Conservation (phyloP, 306 rosid species). For the Citrullus mucosospermus region DNA sequence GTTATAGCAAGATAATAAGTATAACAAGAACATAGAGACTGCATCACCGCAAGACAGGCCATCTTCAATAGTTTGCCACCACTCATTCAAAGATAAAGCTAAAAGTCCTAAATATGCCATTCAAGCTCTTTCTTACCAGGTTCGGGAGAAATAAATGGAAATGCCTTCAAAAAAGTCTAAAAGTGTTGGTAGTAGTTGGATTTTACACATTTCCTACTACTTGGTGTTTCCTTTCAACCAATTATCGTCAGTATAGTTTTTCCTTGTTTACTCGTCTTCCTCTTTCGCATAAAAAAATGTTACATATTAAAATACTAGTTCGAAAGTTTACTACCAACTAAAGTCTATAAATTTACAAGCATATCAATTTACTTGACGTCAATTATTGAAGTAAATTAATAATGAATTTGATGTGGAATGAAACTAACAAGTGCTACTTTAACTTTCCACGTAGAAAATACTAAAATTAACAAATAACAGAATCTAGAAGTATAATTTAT, state of each 20-base stretch:
- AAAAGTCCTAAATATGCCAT: not conserved
- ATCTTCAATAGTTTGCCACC: not conserved
- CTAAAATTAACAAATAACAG: not conserved
- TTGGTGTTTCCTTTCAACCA: not conserved
- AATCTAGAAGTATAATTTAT: not conserved
- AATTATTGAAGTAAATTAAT: not conserved
- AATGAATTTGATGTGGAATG: not conserved
- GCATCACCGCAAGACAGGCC: not conserved
- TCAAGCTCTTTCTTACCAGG: not conserved
- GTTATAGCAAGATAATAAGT: not conserved
- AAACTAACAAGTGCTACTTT: not conserved
- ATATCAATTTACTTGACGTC: not conserved
- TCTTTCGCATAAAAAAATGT: not conserved
- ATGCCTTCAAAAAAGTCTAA: not conserved
- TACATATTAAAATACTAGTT: not conserved
- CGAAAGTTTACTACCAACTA: not conserved
- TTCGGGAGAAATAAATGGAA: not conserved
- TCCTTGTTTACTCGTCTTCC: not conserved
- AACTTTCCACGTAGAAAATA: not conserved
- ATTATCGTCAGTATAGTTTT: not conserved
- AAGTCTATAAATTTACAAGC: not conserved
- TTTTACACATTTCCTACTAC: not conserved
- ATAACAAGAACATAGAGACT: not conserved
- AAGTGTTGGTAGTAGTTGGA: not conserved
- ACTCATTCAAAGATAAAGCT: not conserved